Conservation (phyloP, 1,284 basidiomycete species). For the Sanghuangporus weigelae region DNA sequence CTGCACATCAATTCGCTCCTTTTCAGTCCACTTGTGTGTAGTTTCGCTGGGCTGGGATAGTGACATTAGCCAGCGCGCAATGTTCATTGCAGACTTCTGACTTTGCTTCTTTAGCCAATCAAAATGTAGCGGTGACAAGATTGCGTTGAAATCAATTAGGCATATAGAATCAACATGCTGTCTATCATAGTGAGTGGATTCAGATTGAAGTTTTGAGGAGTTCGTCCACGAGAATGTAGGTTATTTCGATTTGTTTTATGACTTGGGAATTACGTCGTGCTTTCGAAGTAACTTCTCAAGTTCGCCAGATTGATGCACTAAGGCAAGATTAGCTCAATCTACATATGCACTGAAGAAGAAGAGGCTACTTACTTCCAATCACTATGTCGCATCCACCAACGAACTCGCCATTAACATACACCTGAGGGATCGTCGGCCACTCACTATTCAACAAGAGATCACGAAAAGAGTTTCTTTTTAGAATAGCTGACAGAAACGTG, state of each 20-base stretch:
- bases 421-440: conserved; percentile 97
- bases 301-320: conserved; percentile 97
- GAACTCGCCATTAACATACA: conserved; percentile 94
- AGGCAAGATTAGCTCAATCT: not conserved
- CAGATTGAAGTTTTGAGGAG: not conserved
- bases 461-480: too few relatives aligned
- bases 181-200: conserved; percentile 1
- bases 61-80: not conserved
- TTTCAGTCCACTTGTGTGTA: too few relatives aligned
- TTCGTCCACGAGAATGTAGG: not conserved
- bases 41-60: too few relatives aligned
- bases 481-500: not conserved
- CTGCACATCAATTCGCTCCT: not conserved
- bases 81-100: not conserved
- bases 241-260: not conserved
- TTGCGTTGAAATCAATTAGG: not conserved
- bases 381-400: conserved; percentile 97
- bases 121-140: too few relatives aligned
- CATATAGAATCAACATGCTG: not conserved
- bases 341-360: conserved; percentile 8
- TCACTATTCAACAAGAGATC: conserved; percentile 46
- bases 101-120: not conserved
- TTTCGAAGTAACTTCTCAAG: conserved; percentile 80
- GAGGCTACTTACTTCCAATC: conserved; percentile 71
- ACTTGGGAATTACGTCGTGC: conserved; percentile 56